Base-by-base conservation (phyloP, 148 eudicot species). In the Vaccinium macrocarpon region DNA sequence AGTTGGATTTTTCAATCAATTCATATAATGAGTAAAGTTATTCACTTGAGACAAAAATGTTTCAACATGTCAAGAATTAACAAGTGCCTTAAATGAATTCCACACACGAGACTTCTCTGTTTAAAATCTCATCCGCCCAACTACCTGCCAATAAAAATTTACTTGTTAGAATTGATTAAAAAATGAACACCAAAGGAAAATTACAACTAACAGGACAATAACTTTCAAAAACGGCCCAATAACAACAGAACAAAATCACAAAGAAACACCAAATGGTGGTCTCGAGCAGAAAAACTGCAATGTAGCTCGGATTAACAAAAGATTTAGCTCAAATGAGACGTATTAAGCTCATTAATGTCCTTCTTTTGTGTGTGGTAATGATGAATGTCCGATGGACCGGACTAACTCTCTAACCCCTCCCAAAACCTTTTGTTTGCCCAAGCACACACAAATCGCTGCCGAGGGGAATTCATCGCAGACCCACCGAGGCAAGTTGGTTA, bases 91-190 rank as follows among this genome's bases (percentile, higher is more conserved):
- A 55, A 23, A 16, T 25, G 25, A 73, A 73, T 38, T 12, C 50
- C 27, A 11, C 10, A 74, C 9, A 51, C 46, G 25, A 75, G 80
- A 74, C 64, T 56, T 83, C 11, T 83, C 57, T 16, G 81, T 46
- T 56, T 57, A 46, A 16, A 59, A 83, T 14, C 72, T 25, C 8
- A 14, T 75, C 32, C 14, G 32, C 14, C 29, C 70, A 84, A 27
- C 32, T 7, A 84, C 49, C 81, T 77, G 85, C 76, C 18, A 35
- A 49, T 25, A 38, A 76, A 46, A 76, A 25, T 74, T 25, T 10
- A 23, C 21, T 56, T 14, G 57, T 23, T 23, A 25, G 23, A 79
- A 32, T 79, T 18, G 59, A 38, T 56, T 57, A 6, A 57, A 57
- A 66, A 32, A 55, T 25, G 66, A 79, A 79, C 66, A 59, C 81